Base-by-base conservation (phyloP, 139 green algal species). In the Mychonastes homosphaera region DNA sequence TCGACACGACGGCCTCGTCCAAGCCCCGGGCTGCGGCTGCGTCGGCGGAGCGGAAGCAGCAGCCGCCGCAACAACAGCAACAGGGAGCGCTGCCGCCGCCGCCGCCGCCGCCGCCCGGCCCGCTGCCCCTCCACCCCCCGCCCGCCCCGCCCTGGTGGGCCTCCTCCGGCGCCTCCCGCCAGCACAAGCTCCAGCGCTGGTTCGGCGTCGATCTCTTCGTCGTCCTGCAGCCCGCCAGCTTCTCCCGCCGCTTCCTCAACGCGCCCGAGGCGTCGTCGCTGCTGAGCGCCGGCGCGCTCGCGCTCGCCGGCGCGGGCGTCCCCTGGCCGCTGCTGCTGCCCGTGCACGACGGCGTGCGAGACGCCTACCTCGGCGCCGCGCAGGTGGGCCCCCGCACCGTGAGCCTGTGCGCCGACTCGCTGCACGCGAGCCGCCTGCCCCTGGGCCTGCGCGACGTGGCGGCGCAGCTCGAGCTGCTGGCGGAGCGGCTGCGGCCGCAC, bases 151-250 rank as follows among this genome's bases (percentile, higher is more conserved):
- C 39, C 4, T 56, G 49, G 50, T 69, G 63, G 63, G 53, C 23
- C 28, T 39, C 44, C 9, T 30, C 15, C 19, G 47, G 33, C 0
- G 4, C 27, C 3, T 6, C 4, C 3, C 24, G 57, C 9, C 43
- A 57, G 34, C 71, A 84, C 64, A 80, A 78, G 48, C 63, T 92
- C 57, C 82, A 87, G 67, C 69, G 76, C 34, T 94, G 84, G 84
- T 87, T 94, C 55, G 74, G 70, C 0, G 33, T 81, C 1, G 69
- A 70, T 13, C 23, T 66, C 6, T 87, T 82, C 63, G 43, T 89
- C 38, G 43, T 81, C 35, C 72, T 94, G 35, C 60, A 63, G 54
- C 84, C 85, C 3, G 56, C 65, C 26, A 87, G 67, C 65, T 90
- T 79, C 68, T 90, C 74, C 40, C 56, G 72, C 3, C 52, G 82